Conservation (phyloP, 495 filamentous ascomycete species). For the Penicillium crystallinum region DNA sequence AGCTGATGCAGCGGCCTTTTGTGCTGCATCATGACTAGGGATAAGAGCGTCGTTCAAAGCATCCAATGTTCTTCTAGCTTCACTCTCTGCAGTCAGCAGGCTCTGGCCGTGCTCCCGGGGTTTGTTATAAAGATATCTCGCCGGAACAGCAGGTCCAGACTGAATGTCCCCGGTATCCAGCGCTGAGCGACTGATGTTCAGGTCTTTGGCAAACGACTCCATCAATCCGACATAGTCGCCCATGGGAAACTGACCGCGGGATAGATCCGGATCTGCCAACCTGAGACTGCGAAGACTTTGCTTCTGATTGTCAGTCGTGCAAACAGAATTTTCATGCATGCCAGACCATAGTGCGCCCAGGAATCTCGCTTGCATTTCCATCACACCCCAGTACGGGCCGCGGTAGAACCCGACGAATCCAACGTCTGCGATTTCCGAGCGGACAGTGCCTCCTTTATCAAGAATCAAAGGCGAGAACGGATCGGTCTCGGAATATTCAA, state of each 20-base stretch:
- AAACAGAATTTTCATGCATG: not conserved
- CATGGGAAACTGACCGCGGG: conserved; percentile 69
- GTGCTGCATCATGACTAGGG: not conserved
- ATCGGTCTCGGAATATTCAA: conserved; percentile 52
- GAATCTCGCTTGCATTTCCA: conserved; percentile 80
- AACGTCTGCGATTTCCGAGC: conserved; percentile 54
- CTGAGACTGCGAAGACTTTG: conserved; percentile 23
- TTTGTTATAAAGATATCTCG: conserved; percentile 24
- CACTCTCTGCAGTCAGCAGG: not conserved
- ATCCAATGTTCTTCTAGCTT: conserved; percentile 12
- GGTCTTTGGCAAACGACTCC: conserved; percentile 58
- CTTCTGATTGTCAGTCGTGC: conserved; percentile 17
- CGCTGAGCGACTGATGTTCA: conserved; percentile 31
- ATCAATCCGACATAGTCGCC: conserved; percentile 75
- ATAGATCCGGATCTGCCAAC: conserved; percentile 22
- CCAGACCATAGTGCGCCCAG: conserved; percentile 44
- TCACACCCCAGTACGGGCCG: conserved; percentile 79
- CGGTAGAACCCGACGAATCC: conserved; percentile 85
- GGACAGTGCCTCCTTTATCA: conserved; percentile 59
- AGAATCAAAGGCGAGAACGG: conserved; percentile 63
- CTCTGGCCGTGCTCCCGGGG: not conserved
- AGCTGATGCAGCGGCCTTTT: conserved; percentile 32
- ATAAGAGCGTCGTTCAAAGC: conserved; percentile 17
- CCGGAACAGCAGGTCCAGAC: conserved; percentile 33
- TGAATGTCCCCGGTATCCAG: conserved; percentile 5